Conservation (phyloP, 208 protist species). For the Trypanosoma rangeli region DNA sequence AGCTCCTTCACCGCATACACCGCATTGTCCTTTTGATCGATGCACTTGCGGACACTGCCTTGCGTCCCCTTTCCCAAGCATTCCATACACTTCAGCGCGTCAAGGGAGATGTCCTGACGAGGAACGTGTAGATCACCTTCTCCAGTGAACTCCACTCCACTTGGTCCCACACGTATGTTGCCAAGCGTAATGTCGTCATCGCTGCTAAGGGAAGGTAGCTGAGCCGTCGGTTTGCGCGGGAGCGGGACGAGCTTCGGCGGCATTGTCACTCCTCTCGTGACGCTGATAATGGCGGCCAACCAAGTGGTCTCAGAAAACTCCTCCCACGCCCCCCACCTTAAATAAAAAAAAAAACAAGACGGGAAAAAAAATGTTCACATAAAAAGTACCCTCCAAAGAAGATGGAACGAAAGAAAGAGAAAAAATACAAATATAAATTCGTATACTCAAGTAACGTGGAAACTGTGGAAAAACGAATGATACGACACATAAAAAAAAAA, state of each 20-base stretch:
- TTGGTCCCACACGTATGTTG: slow-evolving; percentile 69
- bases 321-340: background rate
- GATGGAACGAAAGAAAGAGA: background rate
- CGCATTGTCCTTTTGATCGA: slow-evolving; percentile 31
- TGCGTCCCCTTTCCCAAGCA: slow-evolving; percentile 71
- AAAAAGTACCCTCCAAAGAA: background rate
- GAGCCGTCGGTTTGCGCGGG: slow-evolving; percentile 46
- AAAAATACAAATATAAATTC: background rate
- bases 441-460: background rate
- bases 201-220: slow-evolving; percentile 27
- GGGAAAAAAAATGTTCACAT: no score
- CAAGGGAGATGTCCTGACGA: slow-evolving; percentile 62
- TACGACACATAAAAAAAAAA: background rate
- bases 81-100: slow-evolving; percentile 43
- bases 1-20: slow-evolving; percentile 85
- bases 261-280: slow-evolving; percentile 32
- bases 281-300: background rate
- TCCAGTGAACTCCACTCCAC: slow-evolving; percentile 77
- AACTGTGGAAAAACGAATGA: background rate
- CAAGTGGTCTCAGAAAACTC: background rate
- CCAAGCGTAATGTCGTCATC: slow-evolving; percentile 74
- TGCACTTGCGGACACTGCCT: slow-evolving; percentile 80
- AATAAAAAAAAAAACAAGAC: background rate
- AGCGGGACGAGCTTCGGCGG: slow-evolving; percentile 72
- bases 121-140: slow-evolving; percentile 75